These are phyloP conservation scores for Coniochaeta sp. DNA, from an alignment of 2,329 filamentous ascomycete species.

Conservation along the genomic window DNA sequence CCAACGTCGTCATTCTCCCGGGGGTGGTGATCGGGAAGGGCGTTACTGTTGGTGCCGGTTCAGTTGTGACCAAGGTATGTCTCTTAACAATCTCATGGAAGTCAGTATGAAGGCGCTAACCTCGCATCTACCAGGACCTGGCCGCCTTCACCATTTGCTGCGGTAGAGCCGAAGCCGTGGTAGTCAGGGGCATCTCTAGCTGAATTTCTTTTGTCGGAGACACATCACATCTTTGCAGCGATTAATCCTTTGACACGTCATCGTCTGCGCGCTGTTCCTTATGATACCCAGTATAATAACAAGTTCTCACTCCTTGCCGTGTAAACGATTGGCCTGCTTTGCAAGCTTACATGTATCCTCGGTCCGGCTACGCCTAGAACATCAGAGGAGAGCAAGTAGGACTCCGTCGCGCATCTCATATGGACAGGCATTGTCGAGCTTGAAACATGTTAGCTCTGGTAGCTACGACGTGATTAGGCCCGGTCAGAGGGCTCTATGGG, in stretches of 20 bases:
- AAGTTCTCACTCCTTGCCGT: not conserved
- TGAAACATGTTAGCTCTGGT: not conserved
- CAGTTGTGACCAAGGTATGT: slow-evolving; percentile 69
- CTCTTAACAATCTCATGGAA: not conserved
- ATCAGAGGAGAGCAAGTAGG: not conserved
- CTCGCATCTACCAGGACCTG: slow-evolving; percentile 11
- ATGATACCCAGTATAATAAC: slow-evolving; percentile 4
- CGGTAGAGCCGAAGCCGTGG: not conserved
- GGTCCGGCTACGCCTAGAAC: not conserved
- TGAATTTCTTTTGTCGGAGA: slow-evolving; percentile 1
- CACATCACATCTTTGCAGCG: not conserved
- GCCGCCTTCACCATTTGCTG: slow-evolving; percentile 16
- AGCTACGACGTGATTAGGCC: not conserved
- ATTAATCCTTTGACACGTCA: not conserved
- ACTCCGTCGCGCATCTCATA: not conserved
- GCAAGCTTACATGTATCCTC: not conserved
- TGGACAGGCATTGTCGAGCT: not conserved
- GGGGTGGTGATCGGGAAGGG: slow-evolving; percentile 76
- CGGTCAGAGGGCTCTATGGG: not conserved
- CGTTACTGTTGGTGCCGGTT: slow-evolving; percentile 72
- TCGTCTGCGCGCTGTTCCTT: not conserved
- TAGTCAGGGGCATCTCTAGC: not conserved
- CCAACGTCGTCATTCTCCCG: slow-evolving; percentile 68
- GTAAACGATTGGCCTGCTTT: not conserved
- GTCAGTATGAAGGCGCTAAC: not conserved